phyloP scores from a whole-genome alignment of 768 basidiomycete species.

The Sarcodon sp. region DNA sequence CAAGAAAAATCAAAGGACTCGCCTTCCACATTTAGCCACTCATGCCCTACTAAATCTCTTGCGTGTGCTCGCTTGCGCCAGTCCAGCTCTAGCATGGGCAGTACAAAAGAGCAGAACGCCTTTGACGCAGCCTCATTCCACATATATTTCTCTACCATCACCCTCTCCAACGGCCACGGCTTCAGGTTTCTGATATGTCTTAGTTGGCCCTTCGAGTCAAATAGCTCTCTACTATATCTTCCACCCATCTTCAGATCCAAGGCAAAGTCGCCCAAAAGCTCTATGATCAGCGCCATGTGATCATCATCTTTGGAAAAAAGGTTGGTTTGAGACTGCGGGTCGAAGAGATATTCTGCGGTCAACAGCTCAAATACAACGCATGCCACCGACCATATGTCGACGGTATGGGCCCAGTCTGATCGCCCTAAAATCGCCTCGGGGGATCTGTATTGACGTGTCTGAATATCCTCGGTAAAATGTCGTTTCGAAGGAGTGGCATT shows the following conservation, averaged over 20 bases:
- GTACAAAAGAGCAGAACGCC: constrained; percentile 51
- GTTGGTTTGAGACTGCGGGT: constrained; percentile 72
- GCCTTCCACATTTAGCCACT: constrained; percentile 44
- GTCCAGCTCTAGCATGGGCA: constrained; percentile 66
- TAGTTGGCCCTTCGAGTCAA: constrained; percentile 53
- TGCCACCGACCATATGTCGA: constrained; percentile 86
- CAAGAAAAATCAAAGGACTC: neutral
- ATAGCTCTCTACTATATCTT: constrained; percentile 74
- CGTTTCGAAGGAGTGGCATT: constrained; percentile 87
- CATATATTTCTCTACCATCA: constrained; percentile 85
- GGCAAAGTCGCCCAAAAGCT: constrained; percentile 73
- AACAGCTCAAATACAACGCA: constrained; percentile 86
- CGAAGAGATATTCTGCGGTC: constrained; percentile 87
- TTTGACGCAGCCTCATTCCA: constrained; percentile 46
- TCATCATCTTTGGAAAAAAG: constrained; percentile 90
- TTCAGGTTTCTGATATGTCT: constrained; percentile 67
- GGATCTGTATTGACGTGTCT: constrained; percentile 90
- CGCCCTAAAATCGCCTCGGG: constrained; percentile 91
- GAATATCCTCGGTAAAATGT: constrained; percentile 91
- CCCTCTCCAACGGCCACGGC: constrained; percentile 70
- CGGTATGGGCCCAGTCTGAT: constrained; percentile 75
- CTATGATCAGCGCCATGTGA: constrained; percentile 91
- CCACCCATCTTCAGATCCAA: constrained; percentile 71
- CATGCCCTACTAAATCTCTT: constrained; percentile 59
- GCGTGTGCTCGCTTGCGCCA: constrained; percentile 59